These are phyloP conservation scores for Boletus tomentosulus DNA, from an alignment of 768 basidiomycete genomes.

Conservation along the genomic window DNA sequence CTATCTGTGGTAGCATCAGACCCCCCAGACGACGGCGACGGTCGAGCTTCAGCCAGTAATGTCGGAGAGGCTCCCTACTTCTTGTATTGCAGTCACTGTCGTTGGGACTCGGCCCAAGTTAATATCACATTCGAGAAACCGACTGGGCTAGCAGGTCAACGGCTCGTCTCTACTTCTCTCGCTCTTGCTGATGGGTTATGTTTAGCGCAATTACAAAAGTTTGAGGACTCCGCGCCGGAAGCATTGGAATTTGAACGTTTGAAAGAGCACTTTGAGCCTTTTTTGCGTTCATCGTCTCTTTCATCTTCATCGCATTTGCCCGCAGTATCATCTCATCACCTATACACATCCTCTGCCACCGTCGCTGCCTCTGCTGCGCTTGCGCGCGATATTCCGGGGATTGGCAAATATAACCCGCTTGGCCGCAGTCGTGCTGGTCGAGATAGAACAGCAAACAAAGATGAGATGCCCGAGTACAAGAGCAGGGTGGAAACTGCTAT, in stretches of 20 bases:
- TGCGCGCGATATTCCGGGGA: constrained; percentile 81
- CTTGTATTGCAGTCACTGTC: constrained; percentile 86
- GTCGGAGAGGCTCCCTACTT: constrained; percentile 88
- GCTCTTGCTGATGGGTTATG: constrained; percentile 1
- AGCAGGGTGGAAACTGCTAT: constrained; percentile 63
- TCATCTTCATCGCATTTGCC: constrained; percentile 60
- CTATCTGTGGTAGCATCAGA: constrained; percentile 90
- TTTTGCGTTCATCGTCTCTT: constrained; percentile 78
- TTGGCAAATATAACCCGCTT: constrained; percentile 70
- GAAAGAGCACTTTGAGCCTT: constrained; percentile 96
- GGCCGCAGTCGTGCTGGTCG: constrained; percentile 45
- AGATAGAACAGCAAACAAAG: constrained; percentile 64
- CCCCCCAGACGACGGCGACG: constrained; percentile 57
- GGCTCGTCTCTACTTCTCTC: not conserved
- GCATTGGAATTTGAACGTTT: constrained; percentile 88
- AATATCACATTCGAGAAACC: constrained; percentile 95
- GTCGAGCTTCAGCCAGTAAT: constrained; percentile 47
- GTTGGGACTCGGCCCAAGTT: constrained; percentile 92
- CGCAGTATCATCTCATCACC: constrained; percentile 56
- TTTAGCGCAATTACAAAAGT: constrained; percentile 88
- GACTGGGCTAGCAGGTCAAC: constrained; percentile 86
- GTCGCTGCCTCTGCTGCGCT: constrained; percentile 88
- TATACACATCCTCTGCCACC: constrained; percentile 78
- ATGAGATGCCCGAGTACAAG: constrained; percentile 76
- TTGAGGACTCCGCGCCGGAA: constrained; percentile 81